Conservation (phyloP, 1,139 yeast genomes). For the Hemisphaericaspora lyxosophila region DNA sequence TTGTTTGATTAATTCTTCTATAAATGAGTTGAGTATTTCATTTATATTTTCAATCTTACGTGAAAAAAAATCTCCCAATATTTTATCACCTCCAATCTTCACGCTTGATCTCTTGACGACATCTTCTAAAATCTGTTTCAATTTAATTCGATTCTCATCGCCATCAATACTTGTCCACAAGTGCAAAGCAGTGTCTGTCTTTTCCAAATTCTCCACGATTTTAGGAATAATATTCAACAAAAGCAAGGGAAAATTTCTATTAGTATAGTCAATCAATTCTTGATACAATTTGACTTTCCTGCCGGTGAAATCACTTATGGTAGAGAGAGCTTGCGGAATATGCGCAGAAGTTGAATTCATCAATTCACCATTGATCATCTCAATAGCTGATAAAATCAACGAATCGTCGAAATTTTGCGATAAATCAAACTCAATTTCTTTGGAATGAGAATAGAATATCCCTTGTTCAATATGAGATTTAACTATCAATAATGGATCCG, state of each 20-base stretch:
- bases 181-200: constrained; percentile 51
- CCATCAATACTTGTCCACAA: constrained; percentile 45
- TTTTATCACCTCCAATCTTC: constrained; percentile 1
- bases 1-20: constrained; percentile 21
- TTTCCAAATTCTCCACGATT: constrained; percentile 55
- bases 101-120: neutral
- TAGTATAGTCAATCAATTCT: constrained; percentile 47
- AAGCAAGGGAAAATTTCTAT: constrained; percentile 45
- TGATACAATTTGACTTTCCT: constrained; percentile 28
- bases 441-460: constrained; percentile 53
- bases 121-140: constrained; percentile 5
- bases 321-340: constrained; percentile 30
- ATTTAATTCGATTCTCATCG: constrained; percentile 10
- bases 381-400: constrained; percentile 50
- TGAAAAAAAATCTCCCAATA: constrained; percentile 27
- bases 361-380: constrained; percentile 53
- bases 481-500: constrained; percentile 41
- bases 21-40: constrained; percentile 31
- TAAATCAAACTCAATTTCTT: constrained; percentile 59
- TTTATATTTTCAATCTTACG: constrained; percentile 34
- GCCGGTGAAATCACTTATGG: constrained; percentile 25
- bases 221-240: constrained; percentile 27
- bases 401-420: constrained; percentile 31
- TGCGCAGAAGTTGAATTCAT: constrained; percentile 45
- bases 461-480: constrained; percentile 83